Evolutionary conservation across 495 filamentous ascomycete species (phyloP).

Genomic region (Xylaria telfairii): DNA sequence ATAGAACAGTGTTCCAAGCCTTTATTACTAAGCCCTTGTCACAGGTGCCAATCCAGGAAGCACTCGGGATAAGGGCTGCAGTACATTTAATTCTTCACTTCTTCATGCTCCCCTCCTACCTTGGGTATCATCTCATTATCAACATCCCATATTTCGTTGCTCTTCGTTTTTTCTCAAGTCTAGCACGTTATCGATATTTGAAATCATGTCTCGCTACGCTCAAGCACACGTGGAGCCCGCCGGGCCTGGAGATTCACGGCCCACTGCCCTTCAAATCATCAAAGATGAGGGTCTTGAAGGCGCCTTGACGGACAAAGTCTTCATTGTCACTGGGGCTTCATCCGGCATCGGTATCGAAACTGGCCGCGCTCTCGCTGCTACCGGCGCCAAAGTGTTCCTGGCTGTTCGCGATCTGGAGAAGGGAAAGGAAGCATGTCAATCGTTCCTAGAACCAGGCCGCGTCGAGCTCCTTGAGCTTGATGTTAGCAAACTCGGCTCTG

Average conservation of each 20-base stretch:
- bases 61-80: no score
- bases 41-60: no score
- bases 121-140: no score
- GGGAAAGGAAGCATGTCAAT: constrained; percentile 36
- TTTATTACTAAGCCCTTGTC: no score
- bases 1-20: no score
- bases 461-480: constrained; percentile 43
- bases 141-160: no score
- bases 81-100: no score
- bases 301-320: constrained; percentile 49
- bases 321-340: constrained; percentile 58
- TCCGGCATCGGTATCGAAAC: constrained; percentile 62
- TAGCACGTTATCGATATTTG: no score
- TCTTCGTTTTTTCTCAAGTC: no score
- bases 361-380: constrained; percentile 49
- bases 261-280: constrained; percentile 61
- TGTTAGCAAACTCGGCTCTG: constrained; percentile 26
- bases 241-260: constrained; percentile 58
- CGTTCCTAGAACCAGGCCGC: constrained; percentile 32
- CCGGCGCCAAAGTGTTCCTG: constrained; percentile 55
- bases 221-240: constrained; percentile 45
- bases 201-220: constrained; percentile 44
- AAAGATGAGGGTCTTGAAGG: constrained; percentile 51
- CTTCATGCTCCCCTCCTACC: no score
- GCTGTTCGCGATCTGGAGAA: constrained; percentile 49